These are phyloP conservation scores for Glarea lozoyensis DNA, from an alignment of 495 filamentous ascomycete species.

Conservation along the genomic window DNA sequence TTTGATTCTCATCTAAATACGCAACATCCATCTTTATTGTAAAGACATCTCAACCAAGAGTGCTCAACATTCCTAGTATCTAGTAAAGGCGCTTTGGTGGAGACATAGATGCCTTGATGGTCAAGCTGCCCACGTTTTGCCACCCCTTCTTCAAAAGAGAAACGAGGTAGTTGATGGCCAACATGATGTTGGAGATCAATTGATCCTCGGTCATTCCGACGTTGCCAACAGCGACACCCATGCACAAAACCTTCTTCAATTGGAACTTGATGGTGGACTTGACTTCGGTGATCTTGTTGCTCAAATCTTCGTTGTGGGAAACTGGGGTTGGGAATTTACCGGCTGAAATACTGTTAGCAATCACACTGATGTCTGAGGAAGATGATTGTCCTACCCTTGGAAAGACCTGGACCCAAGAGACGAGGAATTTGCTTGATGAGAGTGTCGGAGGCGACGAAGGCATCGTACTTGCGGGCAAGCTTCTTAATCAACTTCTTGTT, in stretches of 20 bases:
- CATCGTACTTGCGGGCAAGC: constrained; percentile 99
- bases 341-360: constrained; percentile 40
- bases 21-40: background rate
- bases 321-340: constrained; percentile 99
- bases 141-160: constrained; percentile 99
- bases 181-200: constrained; percentile 89
- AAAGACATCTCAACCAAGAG: constrained; percentile 21
- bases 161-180: constrained; percentile 99
- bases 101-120: constrained; percentile 99
- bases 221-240: constrained; percentile 97
- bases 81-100: constrained; percentile 96
- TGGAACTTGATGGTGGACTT: constrained; percentile 99
- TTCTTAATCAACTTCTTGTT: constrained; percentile 99
- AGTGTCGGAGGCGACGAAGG: constrained; percentile 90
- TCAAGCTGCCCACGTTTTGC: constrained; percentile 99
- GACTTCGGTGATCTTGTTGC: constrained; percentile 92
- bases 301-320: constrained; percentile 89
- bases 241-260: constrained; percentile 99
- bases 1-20: constrained; percentile 13
- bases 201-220: constrained; percentile 96
- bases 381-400: constrained; percentile 62
- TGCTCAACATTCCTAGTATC: constrained; percentile 20
- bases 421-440: constrained; percentile 99
- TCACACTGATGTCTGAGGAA: constrained; percentile 8
- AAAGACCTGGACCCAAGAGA: constrained; percentile 96